These are phyloP conservation scores for Aplosporella prunicola DNA, from an alignment of 2,329 filamentous ascomycete genomes.

Conservation along the genomic window DNA sequence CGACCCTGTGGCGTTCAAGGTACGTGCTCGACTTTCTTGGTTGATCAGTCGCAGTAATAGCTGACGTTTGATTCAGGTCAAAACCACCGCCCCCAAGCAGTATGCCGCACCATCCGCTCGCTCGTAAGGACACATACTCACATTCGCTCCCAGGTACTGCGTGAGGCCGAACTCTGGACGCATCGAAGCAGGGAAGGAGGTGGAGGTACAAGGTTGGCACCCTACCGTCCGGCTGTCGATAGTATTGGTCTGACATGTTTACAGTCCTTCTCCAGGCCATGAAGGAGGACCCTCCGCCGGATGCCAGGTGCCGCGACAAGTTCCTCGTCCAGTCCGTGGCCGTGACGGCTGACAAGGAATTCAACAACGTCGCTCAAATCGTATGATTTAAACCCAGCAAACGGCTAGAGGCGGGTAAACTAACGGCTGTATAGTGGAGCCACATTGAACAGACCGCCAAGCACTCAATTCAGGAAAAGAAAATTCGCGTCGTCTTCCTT, in stretches of 20 bases:
- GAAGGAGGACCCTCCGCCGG: slow-evolving; percentile 82
- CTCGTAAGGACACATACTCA: not conserved
- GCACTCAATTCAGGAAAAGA: slow-evolving; percentile 75
- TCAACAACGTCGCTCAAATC: slow-evolving; percentile 68
- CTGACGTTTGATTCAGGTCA: slow-evolving; percentile 55
- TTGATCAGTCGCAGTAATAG: not conserved
- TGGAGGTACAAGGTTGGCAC: slow-evolving; percentile 76
- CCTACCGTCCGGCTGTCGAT: not conserved
- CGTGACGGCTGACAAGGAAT: slow-evolving; percentile 76
- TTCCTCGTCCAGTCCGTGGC: slow-evolving; percentile 90
- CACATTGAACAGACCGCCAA: slow-evolving; percentile 66
- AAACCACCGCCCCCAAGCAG: slow-evolving; percentile 98
- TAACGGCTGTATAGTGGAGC: slow-evolving; percentile 52
- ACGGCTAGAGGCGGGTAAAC: slow-evolving; percentile 13
- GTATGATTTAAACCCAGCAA: slow-evolving; percentile 43
- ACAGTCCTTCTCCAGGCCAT: slow-evolving; percentile 91
- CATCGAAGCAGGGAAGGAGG: slow-evolving; percentile 80
- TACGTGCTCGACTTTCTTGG: slow-evolving; percentile 22
- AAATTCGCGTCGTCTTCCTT: slow-evolving; percentile 87
- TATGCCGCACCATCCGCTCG: slow-evolving; percentile 43
- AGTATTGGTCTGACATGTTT: slow-evolving; percentile 7
- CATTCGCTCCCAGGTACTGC: slow-evolving; percentile 63
- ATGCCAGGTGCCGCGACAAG: slow-evolving; percentile 92
- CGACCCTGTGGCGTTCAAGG: slow-evolving; percentile 56
- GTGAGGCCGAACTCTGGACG: slow-evolving; percentile 94